Evolutionary conservation across 352 stramenopile genomes (phyloP), one percentile per base, ranked within the genome.

Genomic region (Salisapilia sapeloensis): DNA sequence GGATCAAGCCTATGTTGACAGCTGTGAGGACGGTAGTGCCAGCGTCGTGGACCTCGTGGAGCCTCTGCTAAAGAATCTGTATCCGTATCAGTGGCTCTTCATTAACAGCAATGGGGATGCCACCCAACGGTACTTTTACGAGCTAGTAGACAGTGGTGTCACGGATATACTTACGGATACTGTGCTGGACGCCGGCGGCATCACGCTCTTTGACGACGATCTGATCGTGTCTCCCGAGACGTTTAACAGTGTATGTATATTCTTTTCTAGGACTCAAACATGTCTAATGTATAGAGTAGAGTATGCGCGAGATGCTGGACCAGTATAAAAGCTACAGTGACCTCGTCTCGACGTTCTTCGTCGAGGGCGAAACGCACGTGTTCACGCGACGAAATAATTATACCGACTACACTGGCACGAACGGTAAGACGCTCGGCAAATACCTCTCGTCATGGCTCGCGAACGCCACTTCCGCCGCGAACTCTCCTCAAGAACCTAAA

Each of bases 121-220:
- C 29, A 67, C 48, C 5, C 66, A 83, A 46, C 66, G 66, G 17
- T 58, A 61, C 39, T 83, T 79, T 33, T 83, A 78, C 41, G 42
- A 75, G 35, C 39, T 83, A 17, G 50, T 76, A 24, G 26, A 51
- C 16, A 22, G 76, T 14, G 66, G 66, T 4, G 58, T 82, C 32
- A 29, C 63, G n/a, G n/a, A n/a, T n/a, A n/a, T n/a, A n/a, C n/a
- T n/a, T n/a, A n/a, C n/a, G n/a, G n/a, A n/a, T n/a, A n/a, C n/a
- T n/a, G n/a, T n/a, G n/a, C n/a, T n/a, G n/a, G n/a, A n/a, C n/a
- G n/a, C n/a, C n/a, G n/a, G n/a, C n/a, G n/a, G n/a, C n/a, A n/a
- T n/a, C n/a, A n/a, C n/a, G n/a, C n/a, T n/a, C n/a, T n/a, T n/a
- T n/a, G n/a, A n/a, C n/a, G n/a, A n/a, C n/a, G n/a, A n/a, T n/a